Evolutionary conservation across 345 rosid genomes (phyloP).

Genomic region (Citrus sinensis): DNA sequence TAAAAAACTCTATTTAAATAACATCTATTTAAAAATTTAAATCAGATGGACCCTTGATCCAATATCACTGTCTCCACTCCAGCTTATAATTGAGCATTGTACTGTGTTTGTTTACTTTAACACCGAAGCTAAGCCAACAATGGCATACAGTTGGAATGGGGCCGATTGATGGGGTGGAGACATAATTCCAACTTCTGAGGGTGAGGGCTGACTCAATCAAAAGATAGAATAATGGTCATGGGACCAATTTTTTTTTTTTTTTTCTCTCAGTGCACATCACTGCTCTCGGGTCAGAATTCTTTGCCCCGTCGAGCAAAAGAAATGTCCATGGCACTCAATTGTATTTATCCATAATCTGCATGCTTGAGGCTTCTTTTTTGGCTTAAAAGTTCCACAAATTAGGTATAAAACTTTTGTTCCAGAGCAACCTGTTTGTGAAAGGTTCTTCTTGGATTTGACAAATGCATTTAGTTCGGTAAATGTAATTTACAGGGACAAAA

Average conservation of each 20-base stretch:
- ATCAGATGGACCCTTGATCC: neutral
- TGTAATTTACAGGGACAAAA: no score
- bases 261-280: neutral
- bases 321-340: neutral
- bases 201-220: neutral
- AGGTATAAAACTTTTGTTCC: no score
- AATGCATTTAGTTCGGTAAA: no score
- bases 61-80: no score
- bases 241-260: conserved; percentile 3
- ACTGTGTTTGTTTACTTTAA: neutral
- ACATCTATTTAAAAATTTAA: no score
- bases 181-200: conserved; percentile 16
- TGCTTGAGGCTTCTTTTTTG: no score
- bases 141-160: conserved; percentile 2
- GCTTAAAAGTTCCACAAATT: no score
- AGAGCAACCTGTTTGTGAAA: no score
- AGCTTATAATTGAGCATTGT: neutral
- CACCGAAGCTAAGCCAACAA: neutral
- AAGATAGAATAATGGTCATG: neutral
- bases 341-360: no score
- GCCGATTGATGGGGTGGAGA: neutral
- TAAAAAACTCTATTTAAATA: no score
- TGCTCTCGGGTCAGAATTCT: neutral
- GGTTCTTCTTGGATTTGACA: no score
- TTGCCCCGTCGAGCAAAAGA: neutral